Conservation (phyloP, 352 stramenopile genomes). For the Pythium guiyangense region DNA sequence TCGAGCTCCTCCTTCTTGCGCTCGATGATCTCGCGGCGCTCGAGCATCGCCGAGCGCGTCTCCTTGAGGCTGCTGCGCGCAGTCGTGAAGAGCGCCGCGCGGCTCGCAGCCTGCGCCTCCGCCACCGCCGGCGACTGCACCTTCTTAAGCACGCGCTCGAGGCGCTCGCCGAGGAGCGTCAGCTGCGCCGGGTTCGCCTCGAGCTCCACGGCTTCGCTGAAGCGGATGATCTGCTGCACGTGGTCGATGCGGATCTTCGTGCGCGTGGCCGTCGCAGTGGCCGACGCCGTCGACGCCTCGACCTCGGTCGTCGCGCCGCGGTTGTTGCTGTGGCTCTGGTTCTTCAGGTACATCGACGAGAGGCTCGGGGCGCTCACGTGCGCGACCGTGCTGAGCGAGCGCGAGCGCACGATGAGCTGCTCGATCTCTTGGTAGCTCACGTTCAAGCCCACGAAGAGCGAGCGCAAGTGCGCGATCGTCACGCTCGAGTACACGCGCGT, state of each 20-base stretch:
- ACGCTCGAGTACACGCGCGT: slow-evolving; percentile 86
- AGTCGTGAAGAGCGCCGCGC: slow-evolving; percentile 63
- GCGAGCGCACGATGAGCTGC: slow-evolving; percentile 79
- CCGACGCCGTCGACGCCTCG: slow-evolving; percentile 49
- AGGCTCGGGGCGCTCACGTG: slow-evolving; percentile 57
- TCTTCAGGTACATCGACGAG: slow-evolving; percentile 61
- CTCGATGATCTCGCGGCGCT: slow-evolving; percentile 94
- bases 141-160: slow-evolving; percentile 56
- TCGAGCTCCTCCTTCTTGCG: slow-evolving; percentile 96
- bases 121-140: slow-evolving; percentile 20
- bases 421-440: slow-evolving; percentile 83
- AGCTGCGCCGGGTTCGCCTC: slow-evolving; percentile 77
- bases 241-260: slow-evolving; percentile 85
- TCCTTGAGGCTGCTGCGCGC: slow-evolving; percentile 58
- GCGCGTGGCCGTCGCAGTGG: slow-evolving; percentile 37
- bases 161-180: slow-evolving; percentile 61
- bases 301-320: slow-evolving; percentile 17
- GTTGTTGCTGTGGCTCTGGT: slow-evolving; percentile 30
- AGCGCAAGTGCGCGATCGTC: slow-evolving; percentile 75
- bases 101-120: slow-evolving; percentile 19
- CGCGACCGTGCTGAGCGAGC: slow-evolving; percentile 59
- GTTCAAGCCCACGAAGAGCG: slow-evolving; percentile 82
- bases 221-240: slow-evolving; percentile 79
- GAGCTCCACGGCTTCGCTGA: slow-evolving; percentile 75
- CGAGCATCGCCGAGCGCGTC: slow-evolving; percentile 86